These are phyloP conservation scores for Cytospora chrysosperma DNA, from an alignment of 2,329 filamentous ascomycete genomes.

Conservation along the genomic window DNA sequence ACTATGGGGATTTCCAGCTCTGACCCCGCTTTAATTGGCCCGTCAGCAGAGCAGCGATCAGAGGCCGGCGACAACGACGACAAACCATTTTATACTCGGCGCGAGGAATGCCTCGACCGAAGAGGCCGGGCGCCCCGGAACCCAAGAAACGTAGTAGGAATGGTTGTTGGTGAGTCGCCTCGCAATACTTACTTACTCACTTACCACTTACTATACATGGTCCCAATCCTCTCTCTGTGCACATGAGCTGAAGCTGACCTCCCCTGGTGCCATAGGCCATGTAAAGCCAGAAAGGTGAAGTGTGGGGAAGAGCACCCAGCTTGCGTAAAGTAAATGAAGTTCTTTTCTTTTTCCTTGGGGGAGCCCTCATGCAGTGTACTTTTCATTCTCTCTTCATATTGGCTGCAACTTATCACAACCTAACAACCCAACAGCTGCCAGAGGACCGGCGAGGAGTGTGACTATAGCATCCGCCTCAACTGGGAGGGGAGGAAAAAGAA, in stretches of 20 bases:
- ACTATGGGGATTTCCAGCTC: slow-evolving; percentile 22
- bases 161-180: slow-evolving; percentile 61
- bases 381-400: not conserved
- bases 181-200: too few species aligned
- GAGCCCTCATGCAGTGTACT: not conserved
- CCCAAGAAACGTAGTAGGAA: slow-evolving; percentile 67
- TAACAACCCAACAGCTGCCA: slow-evolving; percentile 50
- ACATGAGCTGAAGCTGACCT: slow-evolving; percentile 1
- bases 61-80: slow-evolving; percentile 17
- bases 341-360: slow-evolving; percentile 6
- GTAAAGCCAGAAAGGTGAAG: slow-evolving; percentile 71
- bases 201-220: not conserved
- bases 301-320: slow-evolving; percentile 75
- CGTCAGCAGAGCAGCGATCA: slow-evolving; percentile 17
- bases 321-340: slow-evolving; percentile 58
- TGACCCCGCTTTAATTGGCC: slow-evolving; percentile 22
- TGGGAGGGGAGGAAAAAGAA: slow-evolving; percentile 73
- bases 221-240: not conserved
- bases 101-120: slow-evolving; percentile 60
- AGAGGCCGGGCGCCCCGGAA: slow-evolving; percentile 61
- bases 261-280: slow-evolving; percentile 55
- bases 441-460: slow-evolving; percentile 69
- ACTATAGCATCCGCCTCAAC: slow-evolving; percentile 78
- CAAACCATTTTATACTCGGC: not conserved
- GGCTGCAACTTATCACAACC: not conserved